Conservation (phyloP, 2,329 filamentous ascomycete genomes). For the Xylogone sp. region DNA sequence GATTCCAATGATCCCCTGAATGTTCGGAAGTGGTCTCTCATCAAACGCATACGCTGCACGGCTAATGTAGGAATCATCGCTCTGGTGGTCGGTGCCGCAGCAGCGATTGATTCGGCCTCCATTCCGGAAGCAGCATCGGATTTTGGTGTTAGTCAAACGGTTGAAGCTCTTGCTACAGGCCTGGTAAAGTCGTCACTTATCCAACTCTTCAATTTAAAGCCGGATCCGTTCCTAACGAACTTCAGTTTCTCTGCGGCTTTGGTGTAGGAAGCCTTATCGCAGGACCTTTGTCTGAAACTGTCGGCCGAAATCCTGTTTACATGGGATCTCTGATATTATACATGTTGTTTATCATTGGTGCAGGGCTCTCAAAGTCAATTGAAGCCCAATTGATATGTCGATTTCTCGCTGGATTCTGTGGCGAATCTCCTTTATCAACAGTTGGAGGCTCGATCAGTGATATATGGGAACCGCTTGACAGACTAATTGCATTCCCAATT, state of each 20-base stretch:
- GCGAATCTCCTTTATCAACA: neutral
- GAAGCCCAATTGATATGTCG: neutral
- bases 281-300: neutral
- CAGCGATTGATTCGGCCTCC: too few relatives aligned
- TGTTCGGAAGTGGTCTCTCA: too few relatives aligned
- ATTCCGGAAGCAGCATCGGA: too few relatives aligned
- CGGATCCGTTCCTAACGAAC: too few relatives aligned
- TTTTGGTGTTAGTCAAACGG: too few relatives aligned
- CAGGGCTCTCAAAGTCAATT: neutral
- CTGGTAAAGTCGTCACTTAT: too few relatives aligned
- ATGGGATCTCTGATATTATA: neutral
- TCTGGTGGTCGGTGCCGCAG: too few relatives aligned
- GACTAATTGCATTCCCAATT: neutral
- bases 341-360: neutral
- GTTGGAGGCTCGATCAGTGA: neutral
- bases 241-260: neutral
- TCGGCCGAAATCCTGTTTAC: neutral
- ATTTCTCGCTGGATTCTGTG: neutral
- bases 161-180: too few relatives aligned
- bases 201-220: too few relatives aligned
- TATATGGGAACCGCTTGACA: neutral
- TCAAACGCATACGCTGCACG: too few relatives aligned
- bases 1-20: too few relatives aligned
- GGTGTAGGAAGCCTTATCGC: neutral
- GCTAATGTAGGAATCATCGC: too few relatives aligned